Base-by-base conservation (phyloP, 371 early-diverging fungal genomes). In the Blyttiomyces sp. region DNA sequence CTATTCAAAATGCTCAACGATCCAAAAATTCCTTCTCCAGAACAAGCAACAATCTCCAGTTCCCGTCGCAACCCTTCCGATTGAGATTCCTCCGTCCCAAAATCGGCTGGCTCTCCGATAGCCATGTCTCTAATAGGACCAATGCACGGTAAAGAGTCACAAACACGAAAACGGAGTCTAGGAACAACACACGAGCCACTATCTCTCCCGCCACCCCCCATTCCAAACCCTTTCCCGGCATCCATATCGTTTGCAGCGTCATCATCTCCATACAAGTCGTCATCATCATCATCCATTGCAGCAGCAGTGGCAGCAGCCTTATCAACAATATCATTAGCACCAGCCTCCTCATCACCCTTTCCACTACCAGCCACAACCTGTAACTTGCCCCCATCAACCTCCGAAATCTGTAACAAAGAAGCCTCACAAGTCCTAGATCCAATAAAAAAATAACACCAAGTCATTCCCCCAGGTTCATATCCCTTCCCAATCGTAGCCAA, bases 361-460 rank as follows among this genome's bases (percentile, higher is more conserved):
- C 54, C 23, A 39, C 27, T 13, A 54, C 17, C 33, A 49, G 21
- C 30, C 2, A 26, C 59, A 51, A 32, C 28, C 43, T 2, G 49
- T 3, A 21, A 6, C 19, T 19, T n/a, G 6, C n/a, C 24, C 35
- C 49, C 57, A n/a, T 68, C 61, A 13, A 51, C n/a, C 54, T 79
- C 76, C 30, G 42, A 30, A 31, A 73, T 85, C 58, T 88, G 84
- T 50, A 96, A 72, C 61, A 97, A 69, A 49, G 90, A 65, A 0
- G 91, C 87, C 65, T 95, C 90, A 1, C 88, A 85, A 4, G 86
- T 81, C n/a, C 85, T 75, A 4, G 89, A 88, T 1, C 89, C 93
- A 17, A 91, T 66, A 72, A 97, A 95, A 45, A 93, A 75, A 55
- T 87, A 86, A 5, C 86, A 77, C 0, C 74, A 54, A 21, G 49